Conservation (phyloP, 108 stramenopile genomes). For the Pseudonitzschia multistriata region DNA sequence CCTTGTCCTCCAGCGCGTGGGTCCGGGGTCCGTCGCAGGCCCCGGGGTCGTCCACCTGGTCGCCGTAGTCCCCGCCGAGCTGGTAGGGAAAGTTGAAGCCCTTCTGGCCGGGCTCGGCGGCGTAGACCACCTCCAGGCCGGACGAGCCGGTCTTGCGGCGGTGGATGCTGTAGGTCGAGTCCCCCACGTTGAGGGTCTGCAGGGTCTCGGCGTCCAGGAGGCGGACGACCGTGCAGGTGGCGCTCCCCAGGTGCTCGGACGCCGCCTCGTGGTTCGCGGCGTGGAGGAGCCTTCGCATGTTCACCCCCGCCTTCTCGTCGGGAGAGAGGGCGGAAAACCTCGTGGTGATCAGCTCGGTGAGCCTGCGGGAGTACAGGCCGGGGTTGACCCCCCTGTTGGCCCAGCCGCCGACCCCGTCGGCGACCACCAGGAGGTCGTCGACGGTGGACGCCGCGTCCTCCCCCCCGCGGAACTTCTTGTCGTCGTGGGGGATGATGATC, state of each 20-base stretch:
- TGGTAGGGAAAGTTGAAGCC: constrained; percentile 37
- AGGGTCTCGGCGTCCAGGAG: constrained; percentile 1
- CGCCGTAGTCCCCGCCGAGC: constrained; percentile 30
- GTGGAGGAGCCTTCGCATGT: constrained; percentile 16
- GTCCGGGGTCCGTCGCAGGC: constrained; percentile 1
- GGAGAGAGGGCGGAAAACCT: neutral
- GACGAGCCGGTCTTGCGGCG: neutral
- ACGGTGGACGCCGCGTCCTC: constrained; percentile 33
- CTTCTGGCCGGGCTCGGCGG: constrained; percentile 29
- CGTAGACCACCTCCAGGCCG: constrained; percentile 17
- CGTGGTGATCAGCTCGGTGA: constrained; percentile 11
- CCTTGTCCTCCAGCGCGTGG: constrained; percentile 16
- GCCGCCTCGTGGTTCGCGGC: constrained; percentile 24
- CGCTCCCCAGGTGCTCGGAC: constrained; percentile 23
- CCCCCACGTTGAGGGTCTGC: constrained; percentile 29
- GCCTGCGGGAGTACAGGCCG: constrained; percentile 19
- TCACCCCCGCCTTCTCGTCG: neutral
- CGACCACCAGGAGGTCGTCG: constrained; percentile 27
- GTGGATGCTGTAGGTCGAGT: constrained; percentile 34
- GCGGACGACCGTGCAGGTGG: constrained; percentile 27
- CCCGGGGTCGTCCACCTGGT: constrained; percentile 17
- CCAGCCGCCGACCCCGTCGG: constrained; percentile 39
- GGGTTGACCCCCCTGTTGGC: constrained; percentile 27
- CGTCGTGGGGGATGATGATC: constrained; percentile 34
- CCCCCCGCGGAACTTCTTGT: constrained; percentile 35